phyloP scores from a whole-genome alignment of 768 basidiomycete genomes.

The Gautieria morchelliformis region DNA sequence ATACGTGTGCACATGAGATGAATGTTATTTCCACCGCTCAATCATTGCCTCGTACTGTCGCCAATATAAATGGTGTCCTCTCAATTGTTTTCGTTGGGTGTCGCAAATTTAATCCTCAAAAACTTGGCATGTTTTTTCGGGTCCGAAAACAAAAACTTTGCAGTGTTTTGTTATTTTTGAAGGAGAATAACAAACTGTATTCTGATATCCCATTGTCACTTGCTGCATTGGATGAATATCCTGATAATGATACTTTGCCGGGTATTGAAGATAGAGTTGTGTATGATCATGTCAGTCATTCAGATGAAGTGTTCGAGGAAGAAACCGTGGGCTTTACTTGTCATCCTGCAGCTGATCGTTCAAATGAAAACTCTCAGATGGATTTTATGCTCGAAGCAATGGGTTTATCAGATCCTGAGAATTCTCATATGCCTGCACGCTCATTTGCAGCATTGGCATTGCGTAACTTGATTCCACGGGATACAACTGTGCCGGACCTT shows the following conservation, averaged over 20 bases:
- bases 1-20: conserved; percentile 25
- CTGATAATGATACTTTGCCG: conserved; percentile 16
- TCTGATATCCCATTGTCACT: conserved; percentile 20
- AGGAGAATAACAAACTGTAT: conserved; percentile 28
- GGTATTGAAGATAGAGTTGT: conserved; percentile 21
- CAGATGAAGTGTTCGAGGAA: not conserved
- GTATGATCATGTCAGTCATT: conserved; percentile 11
- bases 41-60: conserved; percentile 18
- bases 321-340: conserved; percentile 11
- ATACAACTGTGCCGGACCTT: conserved; percentile 11
- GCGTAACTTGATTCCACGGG: conserved; percentile 1
- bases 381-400: conserved; percentile 20
- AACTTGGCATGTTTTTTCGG: conserved; percentile 14
- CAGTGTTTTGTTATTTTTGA: conserved; percentile 27
- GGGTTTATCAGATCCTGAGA: conserved; percentile 21
- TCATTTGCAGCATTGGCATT: not conserved
- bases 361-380: no score
- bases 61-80: conserved; percentile 18
- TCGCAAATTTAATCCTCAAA: conserved; percentile 11
- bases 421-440: conserved; percentile 14
- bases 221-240: conserved; percentile 12
- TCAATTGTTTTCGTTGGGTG: conserved; percentile 23
- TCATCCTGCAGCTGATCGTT: not conserved
- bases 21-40: conserved; percentile 22
- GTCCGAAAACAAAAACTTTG: conserved; percentile 24